Evolutionary conservation across 2,329 filamentous ascomycete species (phyloP), one percentile per base, ranked within the genome.

Genomic region (Diplocarpon mali): DNA sequence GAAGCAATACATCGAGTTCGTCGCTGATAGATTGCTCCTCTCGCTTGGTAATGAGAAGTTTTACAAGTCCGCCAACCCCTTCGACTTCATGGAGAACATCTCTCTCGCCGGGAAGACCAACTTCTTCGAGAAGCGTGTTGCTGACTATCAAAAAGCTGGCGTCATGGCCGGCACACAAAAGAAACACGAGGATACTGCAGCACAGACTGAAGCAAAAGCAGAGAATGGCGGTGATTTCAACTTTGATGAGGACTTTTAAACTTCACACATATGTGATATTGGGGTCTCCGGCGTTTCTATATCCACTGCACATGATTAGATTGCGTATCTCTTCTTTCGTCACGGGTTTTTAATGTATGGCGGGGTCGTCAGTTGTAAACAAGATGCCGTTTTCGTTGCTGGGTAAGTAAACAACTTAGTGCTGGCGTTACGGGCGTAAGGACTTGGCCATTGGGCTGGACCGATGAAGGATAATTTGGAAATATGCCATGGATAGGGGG

Each of bases 21-120:
- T 98, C 39, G 92, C 92, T 53, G 92, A 98, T 67, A 85, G 92
- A 59, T 83, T 98, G 30, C 78, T 98, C 30, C 73, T 96, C 47
- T 82, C 92, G 28, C 84, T 98, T 38, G 92, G 92, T 61, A 95
- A 95, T 68, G 77, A 85, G 59, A 96, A 95, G 76, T 75, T 85
- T 60, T 98, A 94, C 79, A 85, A 92, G 64, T 73, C 83, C 20
- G 78, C 82, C 65, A 98, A 98, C 72, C 92, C 92, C 64, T 98
- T 98, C 66, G 92, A 98, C 75, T 98, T 98, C 69, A 98, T 98
- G 92, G 92, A 98, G 77, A 95, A 95, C 71, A 98, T 98, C 68
- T 96, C 92, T 16, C 78, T 98, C 10, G 86, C 88, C 42, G 92
- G 92, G 69, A 98, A 98, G 85, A 98, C 92, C 66, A 98, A 98